Evolutionary conservation across 345 rosid genomes (phyloP).

Genomic region (Eucalyptus erythrocorys): DNA sequence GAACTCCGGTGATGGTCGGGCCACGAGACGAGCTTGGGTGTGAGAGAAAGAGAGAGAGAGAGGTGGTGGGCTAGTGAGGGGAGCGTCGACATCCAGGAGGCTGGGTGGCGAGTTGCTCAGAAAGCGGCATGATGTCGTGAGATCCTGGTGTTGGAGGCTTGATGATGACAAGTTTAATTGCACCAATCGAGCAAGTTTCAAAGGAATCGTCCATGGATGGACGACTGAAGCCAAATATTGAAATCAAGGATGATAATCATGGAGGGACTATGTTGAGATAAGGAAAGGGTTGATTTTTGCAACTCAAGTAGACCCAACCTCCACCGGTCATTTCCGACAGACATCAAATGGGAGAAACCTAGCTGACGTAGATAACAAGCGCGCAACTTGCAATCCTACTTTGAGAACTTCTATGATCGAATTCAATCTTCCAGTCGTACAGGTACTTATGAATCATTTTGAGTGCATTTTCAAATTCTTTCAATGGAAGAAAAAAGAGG

Average conservation of each 20-base stretch:
- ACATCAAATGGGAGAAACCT: background rate
- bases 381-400: background rate
- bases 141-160: background rate
- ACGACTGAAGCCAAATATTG: background rate
- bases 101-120: background rate
- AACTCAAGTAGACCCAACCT: background rate
- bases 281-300: background rate
- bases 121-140: background rate
- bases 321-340: background rate
- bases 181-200: background rate
- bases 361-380: background rate
- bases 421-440: background rate
- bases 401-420: background rate
- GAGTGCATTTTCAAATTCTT: background rate
- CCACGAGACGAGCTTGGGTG: background rate
- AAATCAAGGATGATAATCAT: background rate
- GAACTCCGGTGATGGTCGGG: background rate
- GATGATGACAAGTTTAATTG: background rate
- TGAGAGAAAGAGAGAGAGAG: background rate
- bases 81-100: background rate
- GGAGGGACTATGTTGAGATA: background rate
- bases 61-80: background rate
- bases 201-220: background rate
- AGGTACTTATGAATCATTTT: background rate
- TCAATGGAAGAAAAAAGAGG: background rate